These are phyloP conservation scores for Cladosporium oxysporum DNA, from an alignment of 2,329 filamentous ascomycete species.

Conservation along the genomic window DNA sequence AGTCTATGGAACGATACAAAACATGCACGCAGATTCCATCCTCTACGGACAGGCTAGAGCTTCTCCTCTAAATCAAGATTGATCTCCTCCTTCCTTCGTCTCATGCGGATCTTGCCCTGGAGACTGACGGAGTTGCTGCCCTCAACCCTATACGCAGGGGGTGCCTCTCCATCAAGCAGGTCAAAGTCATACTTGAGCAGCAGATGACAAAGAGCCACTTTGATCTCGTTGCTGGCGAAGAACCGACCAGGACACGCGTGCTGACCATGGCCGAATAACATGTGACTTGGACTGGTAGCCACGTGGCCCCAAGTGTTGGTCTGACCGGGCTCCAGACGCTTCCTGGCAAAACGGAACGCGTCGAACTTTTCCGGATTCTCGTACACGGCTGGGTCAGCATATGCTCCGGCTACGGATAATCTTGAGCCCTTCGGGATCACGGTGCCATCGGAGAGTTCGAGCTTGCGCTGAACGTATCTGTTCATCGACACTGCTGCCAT, in stretches of 20 bases:
- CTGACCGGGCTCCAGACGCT: conserved; percentile 27
- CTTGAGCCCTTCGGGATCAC: conserved; percentile 28
- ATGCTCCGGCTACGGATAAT: conserved; percentile 23
- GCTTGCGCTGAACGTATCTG: conserved; percentile 28
- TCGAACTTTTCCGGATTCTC: conserved; percentile 28
- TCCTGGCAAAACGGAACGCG: conserved; percentile 27
- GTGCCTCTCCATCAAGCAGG: conserved; percentile 26
- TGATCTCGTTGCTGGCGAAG: conserved; percentile 39
- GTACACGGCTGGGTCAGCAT: conserved; percentile 22
- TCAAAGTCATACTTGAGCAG: conserved; percentile 39
- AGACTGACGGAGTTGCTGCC: conserved; percentile 7
- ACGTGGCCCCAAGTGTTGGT: conserved; percentile 23
- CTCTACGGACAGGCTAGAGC: neutral
- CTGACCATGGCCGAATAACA: conserved; percentile 35
- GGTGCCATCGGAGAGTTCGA: conserved; percentile 35
- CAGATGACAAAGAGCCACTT: conserved; percentile 37
- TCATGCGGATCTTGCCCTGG: conserved; percentile 14
- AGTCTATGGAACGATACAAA: neutral
- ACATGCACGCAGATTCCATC: neutral
- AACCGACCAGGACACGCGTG: conserved; percentile 41
- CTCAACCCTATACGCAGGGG: conserved; percentile 12
- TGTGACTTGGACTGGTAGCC: conserved; percentile 26
- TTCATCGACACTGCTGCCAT: conserved; percentile 28
- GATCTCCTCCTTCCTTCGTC: conserved; percentile 17
- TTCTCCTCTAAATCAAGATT: neutral